phyloP scores from a whole-genome alignment of 1,284 basidiomycete species.

The Naganishia sp. region DNA sequence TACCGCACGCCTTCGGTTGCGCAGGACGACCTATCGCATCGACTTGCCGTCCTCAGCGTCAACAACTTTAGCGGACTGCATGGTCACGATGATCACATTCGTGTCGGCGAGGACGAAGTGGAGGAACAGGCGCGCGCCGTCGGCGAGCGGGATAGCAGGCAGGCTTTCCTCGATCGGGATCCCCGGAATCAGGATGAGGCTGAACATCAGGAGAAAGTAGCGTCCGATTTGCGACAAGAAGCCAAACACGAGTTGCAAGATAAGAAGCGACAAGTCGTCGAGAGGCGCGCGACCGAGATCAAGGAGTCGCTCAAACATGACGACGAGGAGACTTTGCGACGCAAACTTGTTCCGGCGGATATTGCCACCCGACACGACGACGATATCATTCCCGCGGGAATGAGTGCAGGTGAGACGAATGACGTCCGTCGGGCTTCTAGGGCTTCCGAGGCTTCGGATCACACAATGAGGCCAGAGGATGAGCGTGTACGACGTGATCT shows the following conservation, averaged over 20 bases:
- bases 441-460: constrained; percentile 7
- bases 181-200: constrained; percentile 6
- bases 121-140: background rate
- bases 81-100: constrained; percentile 18
- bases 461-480: background rate
- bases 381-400: constrained; percentile 14
- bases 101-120: constrained; percentile 20
- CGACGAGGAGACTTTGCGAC: constrained; percentile 15
- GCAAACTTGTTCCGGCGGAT: constrained; percentile 22
- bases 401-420: constrained; percentile 4
- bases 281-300: constrained; percentile 23
- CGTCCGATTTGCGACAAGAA: constrained; percentile 2
- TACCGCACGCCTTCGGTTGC: constrained; percentile 20
- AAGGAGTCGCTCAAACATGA: constrained; percentile 19
- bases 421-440: constrained; percentile 7
- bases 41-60: constrained; percentile 32
- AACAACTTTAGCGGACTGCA: constrained; percentile 31
- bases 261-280: constrained; percentile 16
- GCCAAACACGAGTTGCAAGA: constrained; percentile 3
- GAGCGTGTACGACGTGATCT: constrained; percentile 1
- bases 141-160: constrained; percentile 5
- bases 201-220: constrained; percentile 6
- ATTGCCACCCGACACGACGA: constrained; percentile 22
- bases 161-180: constrained; percentile 6
- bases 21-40: constrained; percentile 29